Evolutionary conservation across 2,329 filamentous ascomycete species (phyloP).

Genomic region (Colletotrichum filicis): DNA sequence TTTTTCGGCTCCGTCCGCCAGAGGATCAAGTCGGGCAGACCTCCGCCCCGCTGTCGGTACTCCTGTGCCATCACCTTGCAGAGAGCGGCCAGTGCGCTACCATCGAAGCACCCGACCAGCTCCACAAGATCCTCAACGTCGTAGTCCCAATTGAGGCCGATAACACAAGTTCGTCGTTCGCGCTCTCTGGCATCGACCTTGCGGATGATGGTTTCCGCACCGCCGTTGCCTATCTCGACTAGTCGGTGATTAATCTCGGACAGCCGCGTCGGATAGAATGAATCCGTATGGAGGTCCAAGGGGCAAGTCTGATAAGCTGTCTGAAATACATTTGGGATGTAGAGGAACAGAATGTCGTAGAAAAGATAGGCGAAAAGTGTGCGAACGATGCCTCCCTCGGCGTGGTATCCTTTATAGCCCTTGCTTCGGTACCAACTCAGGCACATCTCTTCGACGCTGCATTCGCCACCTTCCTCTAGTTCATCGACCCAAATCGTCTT

Average conservation of each 20-base stretch:
- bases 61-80: slow-evolving; percentile 97
- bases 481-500: slow-evolving; percentile 93
- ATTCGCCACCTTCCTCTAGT: slow-evolving; percentile 74
- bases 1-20: slow-evolving; percentile 68
- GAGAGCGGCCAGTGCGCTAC: slow-evolving; percentile 82
- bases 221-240: slow-evolving; percentile 87
- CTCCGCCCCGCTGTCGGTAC: slow-evolving; percentile 86
- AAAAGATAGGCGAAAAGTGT: slow-evolving; percentile 93
- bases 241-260: slow-evolving; percentile 91
- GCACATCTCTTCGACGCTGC: slow-evolving; percentile 94
- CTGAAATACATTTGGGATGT: slow-evolving; percentile 96
- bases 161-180: slow-evolving; percentile 82
- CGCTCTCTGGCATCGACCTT: slow-evolving; percentile 76
- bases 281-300: slow-evolving; percentile 90
- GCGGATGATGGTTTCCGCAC: slow-evolving; percentile 73
- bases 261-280: slow-evolving; percentile 87
- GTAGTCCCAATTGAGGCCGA: slow-evolving; percentile 93
- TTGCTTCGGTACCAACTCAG: slow-evolving; percentile 83
- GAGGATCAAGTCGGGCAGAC: slow-evolving; percentile 91
- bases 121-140: slow-evolving; percentile 81
- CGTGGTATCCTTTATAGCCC: slow-evolving; percentile 95
- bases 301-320: slow-evolving; percentile 95
- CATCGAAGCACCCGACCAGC: slow-evolving; percentile 81
- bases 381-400: slow-evolving; percentile 90
- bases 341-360: slow-evolving; percentile 91